Percentiles rank a stretch among this genome's conserved stretches.
phyloP scores from a whole-genome alignment of 1,139 yeast species.

The Zygoascus sp. region DNA sequence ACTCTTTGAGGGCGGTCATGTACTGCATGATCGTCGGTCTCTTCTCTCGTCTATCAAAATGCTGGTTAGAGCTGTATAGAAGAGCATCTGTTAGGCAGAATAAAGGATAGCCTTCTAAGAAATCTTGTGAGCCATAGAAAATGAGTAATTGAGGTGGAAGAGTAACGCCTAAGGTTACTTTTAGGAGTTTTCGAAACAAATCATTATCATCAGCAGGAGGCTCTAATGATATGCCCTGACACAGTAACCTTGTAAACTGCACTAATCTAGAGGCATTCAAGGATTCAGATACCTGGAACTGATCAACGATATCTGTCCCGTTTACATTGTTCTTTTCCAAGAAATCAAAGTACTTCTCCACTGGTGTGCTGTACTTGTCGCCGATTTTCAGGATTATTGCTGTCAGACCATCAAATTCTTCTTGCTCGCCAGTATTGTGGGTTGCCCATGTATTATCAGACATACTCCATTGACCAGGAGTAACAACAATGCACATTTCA shows the following conservation, averaged over 20 bases:
- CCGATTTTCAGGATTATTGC: conserved; percentile 1
- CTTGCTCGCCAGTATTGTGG: background rate
- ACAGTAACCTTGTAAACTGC: background rate
- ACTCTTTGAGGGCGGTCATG: background rate
- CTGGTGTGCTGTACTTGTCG: background rate
- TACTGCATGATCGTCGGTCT: conserved; percentile 2
- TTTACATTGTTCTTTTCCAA: background rate
- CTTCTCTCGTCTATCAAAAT: background rate
- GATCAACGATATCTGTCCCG: background rate
- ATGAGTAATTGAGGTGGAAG: conserved; percentile 7
- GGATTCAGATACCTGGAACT: background rate
- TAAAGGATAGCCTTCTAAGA: conserved; percentile 6
- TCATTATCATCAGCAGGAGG: background rate
- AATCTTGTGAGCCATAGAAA: conserved; percentile 7
- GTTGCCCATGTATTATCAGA: background rate
- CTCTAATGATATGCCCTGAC: background rate
- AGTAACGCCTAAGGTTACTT: background rate
- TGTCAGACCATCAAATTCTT: conserved; percentile 3
- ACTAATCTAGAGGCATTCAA: background rate
- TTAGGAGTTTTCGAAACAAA: background rate
- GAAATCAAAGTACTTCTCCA: background rate
- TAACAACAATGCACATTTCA: background rate
- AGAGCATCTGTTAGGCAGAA: conserved; percentile 1
- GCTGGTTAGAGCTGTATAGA: background rate
- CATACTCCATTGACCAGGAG: background rate